Percentiles rank a stretch among this genome's conserved stretches.
Conservation (phyloP, 75 land plant species). For the Picea sitchensis region DNA sequence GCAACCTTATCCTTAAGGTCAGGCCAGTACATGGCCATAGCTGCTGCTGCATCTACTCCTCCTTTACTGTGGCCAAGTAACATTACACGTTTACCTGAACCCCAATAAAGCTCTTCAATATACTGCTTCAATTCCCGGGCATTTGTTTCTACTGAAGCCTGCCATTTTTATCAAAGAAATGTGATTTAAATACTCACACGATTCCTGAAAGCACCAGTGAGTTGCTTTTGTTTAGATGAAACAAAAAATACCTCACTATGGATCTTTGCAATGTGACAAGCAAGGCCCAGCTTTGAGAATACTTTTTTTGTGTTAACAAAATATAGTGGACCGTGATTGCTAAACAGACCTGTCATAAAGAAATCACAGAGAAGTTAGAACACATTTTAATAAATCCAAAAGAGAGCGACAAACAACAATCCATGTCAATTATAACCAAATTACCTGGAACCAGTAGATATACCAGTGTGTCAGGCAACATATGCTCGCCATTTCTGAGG, state of each 20-base stretch:
- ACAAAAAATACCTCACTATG: conserved; percentile 86
- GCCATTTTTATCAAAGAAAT: conserved; percentile 16
- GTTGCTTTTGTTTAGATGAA: background rate
- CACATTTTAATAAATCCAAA: background rate
- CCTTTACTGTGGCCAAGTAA: conserved; percentile 99
- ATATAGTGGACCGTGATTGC: conserved; percentile 96
- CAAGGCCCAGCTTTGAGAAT: conserved; percentile 92
- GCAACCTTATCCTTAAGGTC: conserved; percentile 94
- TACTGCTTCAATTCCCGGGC: conserved; percentile 89
- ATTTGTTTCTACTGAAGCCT: conserved; percentile 98
- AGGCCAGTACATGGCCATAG: conserved; percentile 91
- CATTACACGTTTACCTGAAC: conserved; percentile 75
- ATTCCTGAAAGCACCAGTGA: background rate
- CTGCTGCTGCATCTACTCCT: conserved; percentile 98
- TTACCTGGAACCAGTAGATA: conserved; percentile 95
- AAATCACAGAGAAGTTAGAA: background rate
- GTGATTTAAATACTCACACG: background rate
- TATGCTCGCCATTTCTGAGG: conserved; percentile 80
- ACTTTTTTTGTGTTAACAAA: conserved; percentile 77
- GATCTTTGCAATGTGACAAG: conserved; percentile 93
- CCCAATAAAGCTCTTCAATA: conserved; percentile 94
- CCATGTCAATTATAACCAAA: background rate
- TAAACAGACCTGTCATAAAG: conserved; percentile 77
- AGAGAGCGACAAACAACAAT: background rate
- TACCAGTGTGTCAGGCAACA: conserved; percentile 75